Evolutionary conservation across 75 land plant genomes (phyloP).

Genomic region (Cunninghamia lanceolata): DNA sequence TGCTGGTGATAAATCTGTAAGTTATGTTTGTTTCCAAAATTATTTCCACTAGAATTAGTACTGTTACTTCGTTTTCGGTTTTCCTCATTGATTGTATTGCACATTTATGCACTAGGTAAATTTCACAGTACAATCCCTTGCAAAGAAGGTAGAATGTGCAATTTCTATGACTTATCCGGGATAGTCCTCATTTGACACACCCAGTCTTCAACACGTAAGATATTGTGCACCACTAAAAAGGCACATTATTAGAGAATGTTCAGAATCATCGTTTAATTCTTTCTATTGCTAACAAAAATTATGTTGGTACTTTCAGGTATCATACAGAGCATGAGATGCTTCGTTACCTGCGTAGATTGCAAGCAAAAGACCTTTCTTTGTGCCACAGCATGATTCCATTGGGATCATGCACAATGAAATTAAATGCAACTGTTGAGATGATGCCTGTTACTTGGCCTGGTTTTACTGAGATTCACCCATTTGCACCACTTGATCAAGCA

Average conservation of each 20-base stretch:
- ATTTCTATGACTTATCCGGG: slow-evolving; percentile 29
- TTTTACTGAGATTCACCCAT: slow-evolving; percentile 47
- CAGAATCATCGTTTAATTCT: neutral
- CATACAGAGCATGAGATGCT: slow-evolving; percentile 55
- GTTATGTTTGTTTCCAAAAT: slow-evolving; percentile 3
- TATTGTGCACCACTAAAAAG: neutral
- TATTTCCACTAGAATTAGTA: neutral
- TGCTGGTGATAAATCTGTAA: slow-evolving; percentile 27
- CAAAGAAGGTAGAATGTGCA: slow-evolving; percentile 10
- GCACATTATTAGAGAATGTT: neutral
- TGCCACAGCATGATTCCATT: slow-evolving; percentile 45
- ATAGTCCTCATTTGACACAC: slow-evolving; percentile 41
- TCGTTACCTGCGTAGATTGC: slow-evolving; percentile 41
- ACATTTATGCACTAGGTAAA: slow-evolving; percentile 22
- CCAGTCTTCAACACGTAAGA: slow-evolving; percentile 50
- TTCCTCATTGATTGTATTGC: no score
- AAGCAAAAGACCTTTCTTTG: slow-evolving; percentile 46
- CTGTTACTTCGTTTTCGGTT: neutral
- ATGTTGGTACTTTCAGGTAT: slow-evolving; percentile 18
- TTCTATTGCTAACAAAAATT: slow-evolving; percentile 5
- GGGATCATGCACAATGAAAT: slow-evolving; percentile 62
- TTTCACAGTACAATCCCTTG: slow-evolving; percentile 40
- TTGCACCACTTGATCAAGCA: slow-evolving; percentile 42
- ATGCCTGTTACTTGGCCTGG: slow-evolving; percentile 58
- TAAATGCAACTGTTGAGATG: slow-evolving; percentile 58